These are phyloP conservation scores for Puccinia polysora DNA, from an alignment of 1,284 basidiomycete species.

Conservation along the genomic window DNA sequence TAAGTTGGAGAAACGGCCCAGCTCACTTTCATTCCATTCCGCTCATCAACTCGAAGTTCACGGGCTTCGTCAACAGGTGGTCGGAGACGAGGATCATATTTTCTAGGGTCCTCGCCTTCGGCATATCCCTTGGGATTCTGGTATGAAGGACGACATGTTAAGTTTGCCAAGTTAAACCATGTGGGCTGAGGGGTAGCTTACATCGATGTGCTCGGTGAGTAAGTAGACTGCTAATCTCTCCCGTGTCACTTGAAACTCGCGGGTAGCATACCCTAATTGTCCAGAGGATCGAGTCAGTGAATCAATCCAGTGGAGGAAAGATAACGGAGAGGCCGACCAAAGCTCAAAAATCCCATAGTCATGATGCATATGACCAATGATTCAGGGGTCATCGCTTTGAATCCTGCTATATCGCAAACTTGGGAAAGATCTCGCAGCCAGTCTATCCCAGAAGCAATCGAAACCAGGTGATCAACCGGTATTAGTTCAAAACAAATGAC, in stretches of 20 bases:
- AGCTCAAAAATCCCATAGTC: constrained; percentile 49
- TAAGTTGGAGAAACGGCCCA: constrained; percentile 26
- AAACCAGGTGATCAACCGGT: not conserved
- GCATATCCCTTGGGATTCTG: constrained; percentile 54
- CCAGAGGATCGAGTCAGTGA: not conserved
- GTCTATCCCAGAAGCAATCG: constrained; percentile 5
- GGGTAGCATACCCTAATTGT: constrained; percentile 45
- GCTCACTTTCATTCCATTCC: constrained; percentile 75
- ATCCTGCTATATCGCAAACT: constrained; percentile 41
- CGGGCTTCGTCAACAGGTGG: constrained; percentile 66
- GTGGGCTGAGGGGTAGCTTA: constrained; percentile 49
- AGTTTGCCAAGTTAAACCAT: not conserved
- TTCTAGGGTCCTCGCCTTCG: constrained; percentile 70
- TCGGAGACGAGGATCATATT: constrained; percentile 70
- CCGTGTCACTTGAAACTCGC: constrained; percentile 82
- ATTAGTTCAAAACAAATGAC: no score
- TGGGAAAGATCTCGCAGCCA: constrained; percentile 43
- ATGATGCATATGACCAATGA: constrained; percentile 47
- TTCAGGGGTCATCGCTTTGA: constrained; percentile 39
- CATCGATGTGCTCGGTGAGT: constrained; percentile 73
- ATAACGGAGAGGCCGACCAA: not conserved
- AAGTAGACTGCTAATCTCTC: constrained; percentile 83
- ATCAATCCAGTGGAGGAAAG: not conserved
- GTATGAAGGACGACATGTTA: constrained; percentile 51
- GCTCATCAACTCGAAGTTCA: constrained; percentile 79